Evolutionary conservation across 805 yeast species (phyloP).

Genomic region (Wickerhamomyces xylosicus): DNA sequence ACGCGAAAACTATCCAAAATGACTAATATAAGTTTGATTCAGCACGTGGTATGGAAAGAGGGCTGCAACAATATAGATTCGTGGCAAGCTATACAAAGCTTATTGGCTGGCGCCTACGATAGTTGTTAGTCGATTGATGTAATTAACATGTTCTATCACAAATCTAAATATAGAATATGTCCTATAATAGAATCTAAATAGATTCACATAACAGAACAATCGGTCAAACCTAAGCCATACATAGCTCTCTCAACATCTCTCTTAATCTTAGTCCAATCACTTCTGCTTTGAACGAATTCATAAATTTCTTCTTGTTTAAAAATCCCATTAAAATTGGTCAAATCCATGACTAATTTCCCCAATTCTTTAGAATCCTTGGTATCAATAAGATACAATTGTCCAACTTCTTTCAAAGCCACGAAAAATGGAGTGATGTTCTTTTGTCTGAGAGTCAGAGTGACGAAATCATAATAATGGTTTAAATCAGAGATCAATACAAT

Average conservation of each 20-base stretch:
- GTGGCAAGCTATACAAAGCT: no score
- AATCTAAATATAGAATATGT: no score
- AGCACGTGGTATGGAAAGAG: no score
- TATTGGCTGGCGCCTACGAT: no score
- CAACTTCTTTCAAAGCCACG: constrained; percentile 73
- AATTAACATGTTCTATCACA: no score
- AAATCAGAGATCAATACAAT: constrained; percentile 72
- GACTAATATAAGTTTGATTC: no score
- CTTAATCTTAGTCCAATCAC: constrained; percentile 75
- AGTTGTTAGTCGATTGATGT: no score
- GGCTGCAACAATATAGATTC: no score
- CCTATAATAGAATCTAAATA: no score
- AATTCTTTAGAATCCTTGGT: constrained; percentile 71
- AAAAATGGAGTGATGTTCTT: constrained; percentile 67
- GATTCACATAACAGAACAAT: constrained; percentile 56
- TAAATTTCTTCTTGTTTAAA: constrained; percentile 91
- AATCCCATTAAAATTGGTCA: constrained; percentile 79
- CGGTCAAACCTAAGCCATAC: constrained; percentile 80
- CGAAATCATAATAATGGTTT: constrained; percentile 68
- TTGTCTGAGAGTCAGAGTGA: constrained; percentile 45
- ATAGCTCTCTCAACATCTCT: constrained; percentile 86
- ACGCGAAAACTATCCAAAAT: no score
- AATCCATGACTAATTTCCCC: constrained; percentile 74
- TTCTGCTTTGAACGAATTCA: constrained; percentile 78
- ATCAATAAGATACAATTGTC: constrained; percentile 69